These are phyloP conservation scores for Nakazawaea siamensis DNA, from an alignment of 805 yeast genomes.

Conservation along the genomic window DNA sequence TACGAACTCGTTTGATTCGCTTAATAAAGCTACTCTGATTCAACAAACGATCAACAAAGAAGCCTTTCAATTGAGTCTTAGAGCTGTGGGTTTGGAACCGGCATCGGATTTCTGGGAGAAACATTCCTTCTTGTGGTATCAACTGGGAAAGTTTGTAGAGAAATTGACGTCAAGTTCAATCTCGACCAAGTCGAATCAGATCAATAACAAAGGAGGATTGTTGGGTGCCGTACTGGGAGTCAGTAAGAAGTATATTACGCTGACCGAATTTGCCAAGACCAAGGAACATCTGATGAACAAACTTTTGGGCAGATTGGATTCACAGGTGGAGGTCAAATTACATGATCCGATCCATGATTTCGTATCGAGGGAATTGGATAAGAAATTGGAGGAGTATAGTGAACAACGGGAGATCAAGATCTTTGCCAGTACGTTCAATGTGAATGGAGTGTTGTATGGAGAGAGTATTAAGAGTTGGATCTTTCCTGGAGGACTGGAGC, in stretches of 20 bases:
- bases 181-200: slow-evolving; percentile 26
- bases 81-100: slow-evolving; percentile 21
- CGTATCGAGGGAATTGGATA: slow-evolving; percentile 32
- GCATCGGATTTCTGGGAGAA: slow-evolving; percentile 22
- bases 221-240: slow-evolving; percentile 34
- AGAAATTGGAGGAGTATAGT: slow-evolving; percentile 30
- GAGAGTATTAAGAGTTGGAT: slow-evolving; percentile 36
- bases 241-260: slow-evolving; percentile 23
- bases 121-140: slow-evolving; percentile 41
- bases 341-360: slow-evolving; percentile 50
- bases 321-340: slow-evolving; percentile 33
- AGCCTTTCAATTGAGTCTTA: slow-evolving; percentile 37
- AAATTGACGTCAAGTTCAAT: slow-evolving; percentile 30
- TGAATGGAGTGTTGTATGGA: slow-evolving; percentile 38
- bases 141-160: slow-evolving; percentile 32
- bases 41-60: slow-evolving; percentile 39
- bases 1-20: slow-evolving; percentile 40
- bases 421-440: slow-evolving; percentile 46
- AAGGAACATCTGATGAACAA: slow-evolving; percentile 37
- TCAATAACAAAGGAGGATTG: slow-evolving; percentile 32
- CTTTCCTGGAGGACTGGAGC: slow-evolving; percentile 30
- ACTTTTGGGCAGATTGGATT: slow-evolving; percentile 38
- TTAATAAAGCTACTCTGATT: slow-evolving; percentile 40
- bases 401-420: slow-evolving; percentile 31
- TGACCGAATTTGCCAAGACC: slow-evolving; percentile 7